Evolutionary conservation across 495 filamentous ascomycete species (phyloP).

Genomic region (Aspergillus saccharolyticus): DNA sequence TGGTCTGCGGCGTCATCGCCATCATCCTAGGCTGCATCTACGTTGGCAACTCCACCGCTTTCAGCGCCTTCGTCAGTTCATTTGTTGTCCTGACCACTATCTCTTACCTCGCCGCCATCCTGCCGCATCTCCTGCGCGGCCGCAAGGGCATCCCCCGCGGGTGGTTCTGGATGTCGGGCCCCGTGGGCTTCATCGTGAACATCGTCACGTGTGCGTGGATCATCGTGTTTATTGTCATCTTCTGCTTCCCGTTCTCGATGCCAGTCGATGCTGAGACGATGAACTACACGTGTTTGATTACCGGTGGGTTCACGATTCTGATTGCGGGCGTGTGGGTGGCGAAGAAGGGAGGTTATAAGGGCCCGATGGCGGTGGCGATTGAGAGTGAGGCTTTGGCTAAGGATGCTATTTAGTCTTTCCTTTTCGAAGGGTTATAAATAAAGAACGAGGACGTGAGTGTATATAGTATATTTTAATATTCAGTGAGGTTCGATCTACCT

Average conservation of each 20-base stretch:
- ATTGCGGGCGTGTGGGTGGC: conserved; percentile 32
- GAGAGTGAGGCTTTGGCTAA: neutral
- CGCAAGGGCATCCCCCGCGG: conserved; percentile 61
- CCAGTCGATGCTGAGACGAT: conserved; percentile 54
- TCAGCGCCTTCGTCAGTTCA: conserved; percentile 70
- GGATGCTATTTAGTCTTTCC: neutral
- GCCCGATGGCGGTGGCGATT: conserved; percentile 1
- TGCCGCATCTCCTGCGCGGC: conserved; percentile 63
- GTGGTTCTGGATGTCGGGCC: conserved; percentile 61
- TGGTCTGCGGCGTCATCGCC: conserved; percentile 54
- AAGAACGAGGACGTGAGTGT: neutral
- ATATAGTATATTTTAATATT: neutral
- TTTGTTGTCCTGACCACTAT: conserved; percentile 63
- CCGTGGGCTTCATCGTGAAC: conserved; percentile 57
- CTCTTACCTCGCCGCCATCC: conserved; percentile 72
- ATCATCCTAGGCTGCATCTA: conserved; percentile 72
- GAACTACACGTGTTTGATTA: conserved; percentile 69
- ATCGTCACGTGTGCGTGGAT: conserved; percentile 58
- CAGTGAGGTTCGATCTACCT: no score
- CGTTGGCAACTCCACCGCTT: conserved; percentile 66
- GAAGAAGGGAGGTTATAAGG: conserved; percentile 9
- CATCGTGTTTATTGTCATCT: conserved; percentile 65
- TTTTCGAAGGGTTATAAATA: neutral
- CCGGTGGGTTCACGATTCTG: conserved; percentile 52
- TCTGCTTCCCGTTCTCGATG: conserved; percentile 66